Percentiles rank a stretch among this genome's conserved stretches.
phyloP scores from a whole-genome alignment of 73 alveolate genomes.

The Tetrahymena malaccensis region DNA sequence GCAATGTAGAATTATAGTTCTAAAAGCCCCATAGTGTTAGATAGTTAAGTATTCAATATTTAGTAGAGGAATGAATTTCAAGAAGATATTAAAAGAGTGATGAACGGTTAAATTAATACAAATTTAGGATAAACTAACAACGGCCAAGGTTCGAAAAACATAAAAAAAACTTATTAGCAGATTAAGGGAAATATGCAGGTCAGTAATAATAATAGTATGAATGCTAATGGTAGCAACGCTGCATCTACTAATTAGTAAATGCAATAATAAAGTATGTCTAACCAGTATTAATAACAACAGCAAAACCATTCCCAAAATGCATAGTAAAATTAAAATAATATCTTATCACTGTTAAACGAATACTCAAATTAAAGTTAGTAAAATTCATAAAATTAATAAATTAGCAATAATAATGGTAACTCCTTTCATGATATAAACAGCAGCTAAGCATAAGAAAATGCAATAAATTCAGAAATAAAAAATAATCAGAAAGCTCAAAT shows the following conservation, averaged over 20 bases:
- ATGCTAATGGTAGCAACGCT: neutral
- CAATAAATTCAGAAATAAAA: neutral
- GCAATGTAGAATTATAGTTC: neutral
- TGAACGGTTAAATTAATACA: neutral
- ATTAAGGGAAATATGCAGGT: neutral
- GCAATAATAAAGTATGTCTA: neutral
- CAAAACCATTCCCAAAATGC: neutral
- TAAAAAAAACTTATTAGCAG: neutral
- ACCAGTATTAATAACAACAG: neutral
- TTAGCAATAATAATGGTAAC: neutral
- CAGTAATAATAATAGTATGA: neutral
- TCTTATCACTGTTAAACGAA: neutral
- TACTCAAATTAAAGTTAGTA: neutral
- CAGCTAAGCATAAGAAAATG: neutral
- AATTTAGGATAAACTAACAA: neutral
- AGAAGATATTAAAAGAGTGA: neutral
- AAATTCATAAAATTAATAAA: neutral
- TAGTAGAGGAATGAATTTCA: neutral
- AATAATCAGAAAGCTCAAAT: neutral
- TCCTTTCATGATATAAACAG: neutral
- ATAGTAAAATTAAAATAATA: neutral
- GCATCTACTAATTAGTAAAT: neutral
- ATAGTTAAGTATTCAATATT: neutral
- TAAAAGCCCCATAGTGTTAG: neutral
- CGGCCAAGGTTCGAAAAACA: neutral